These are phyloP conservation scores for Saturnispora hagleri DNA, from an alignment of 805 yeast species.

Conservation along the genomic window DNA sequence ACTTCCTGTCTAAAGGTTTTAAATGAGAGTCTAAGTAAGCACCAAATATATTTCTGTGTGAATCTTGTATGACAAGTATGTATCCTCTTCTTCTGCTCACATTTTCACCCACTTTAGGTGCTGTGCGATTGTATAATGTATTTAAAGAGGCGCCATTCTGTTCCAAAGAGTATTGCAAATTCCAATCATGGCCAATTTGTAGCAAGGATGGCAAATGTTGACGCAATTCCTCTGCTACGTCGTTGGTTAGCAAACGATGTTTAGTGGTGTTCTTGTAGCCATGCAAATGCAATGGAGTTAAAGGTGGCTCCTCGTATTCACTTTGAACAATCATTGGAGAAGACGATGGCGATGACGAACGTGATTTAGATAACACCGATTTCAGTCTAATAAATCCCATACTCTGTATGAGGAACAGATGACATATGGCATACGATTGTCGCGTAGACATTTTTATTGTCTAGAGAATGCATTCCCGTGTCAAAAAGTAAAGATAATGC, in stretches of 20 bases:
- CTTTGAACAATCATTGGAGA: neutral
- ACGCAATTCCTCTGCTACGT: constrained; percentile 68
- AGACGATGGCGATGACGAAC: constrained; percentile 1
- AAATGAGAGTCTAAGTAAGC: constrained; percentile 68
- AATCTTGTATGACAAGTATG: constrained; percentile 63
- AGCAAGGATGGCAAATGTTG: constrained; percentile 66
- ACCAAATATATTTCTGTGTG: constrained; percentile 59
- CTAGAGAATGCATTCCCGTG: neutral
- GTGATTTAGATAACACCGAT: constrained; percentile 3
- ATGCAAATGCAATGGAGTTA: constrained; percentile 44
- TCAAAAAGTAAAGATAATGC: too few species aligned
- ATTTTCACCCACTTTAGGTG: constrained; percentile 35
- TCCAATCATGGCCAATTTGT: constrained; percentile 74
- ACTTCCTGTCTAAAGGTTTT: constrained; percentile 58
- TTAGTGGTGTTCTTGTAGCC: constrained; percentile 58
- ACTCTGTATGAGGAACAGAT: neutral
- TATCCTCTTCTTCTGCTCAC: constrained; percentile 45
- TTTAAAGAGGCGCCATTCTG: constrained; percentile 85
- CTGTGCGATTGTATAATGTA: constrained; percentile 57
- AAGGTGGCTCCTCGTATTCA: constrained; percentile 28
- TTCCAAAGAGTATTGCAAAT: constrained; percentile 70
- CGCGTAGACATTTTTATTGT: neutral
- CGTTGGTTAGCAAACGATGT: constrained; percentile 42
- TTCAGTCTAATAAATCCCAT: constrained; percentile 5
- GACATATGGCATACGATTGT: neutral